Conservation (phyloP, 768 basidiomycete genomes). For the Lactarius pseudohatsudake region DNA sequence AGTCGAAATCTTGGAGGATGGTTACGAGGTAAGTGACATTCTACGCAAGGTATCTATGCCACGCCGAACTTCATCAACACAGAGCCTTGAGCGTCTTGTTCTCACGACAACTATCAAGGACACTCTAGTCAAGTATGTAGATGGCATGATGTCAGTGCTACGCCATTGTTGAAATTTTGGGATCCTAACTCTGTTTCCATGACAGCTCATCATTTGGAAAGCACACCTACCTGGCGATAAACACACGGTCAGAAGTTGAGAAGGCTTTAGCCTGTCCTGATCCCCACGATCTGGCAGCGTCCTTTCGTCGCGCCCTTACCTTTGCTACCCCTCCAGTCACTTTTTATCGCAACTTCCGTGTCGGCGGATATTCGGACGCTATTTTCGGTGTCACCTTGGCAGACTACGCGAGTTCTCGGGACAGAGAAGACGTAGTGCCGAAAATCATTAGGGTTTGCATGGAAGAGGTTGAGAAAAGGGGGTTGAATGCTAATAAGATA, state of each 20-base stretch:
- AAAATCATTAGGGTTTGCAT: constrained; percentile 81
- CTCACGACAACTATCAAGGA: constrained; percentile 60
- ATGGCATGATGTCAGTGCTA: constrained; percentile 67
- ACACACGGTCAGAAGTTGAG: constrained; percentile 59
- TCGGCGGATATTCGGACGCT: constrained; percentile 84
- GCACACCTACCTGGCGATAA: constrained; percentile 68
- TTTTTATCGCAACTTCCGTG: constrained; percentile 72
- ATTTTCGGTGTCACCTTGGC: constrained; percentile 87
- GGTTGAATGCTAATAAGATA: constrained; percentile 76
- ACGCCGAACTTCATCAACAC: constrained; percentile 3
- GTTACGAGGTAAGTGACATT: constrained; percentile 59
- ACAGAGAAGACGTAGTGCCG: constrained; percentile 70
- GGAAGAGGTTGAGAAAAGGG: constrained; percentile 77
- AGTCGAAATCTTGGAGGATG: constrained; percentile 78
- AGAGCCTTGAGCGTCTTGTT: constrained; percentile 82
- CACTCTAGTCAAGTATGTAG: constrained; percentile 69
- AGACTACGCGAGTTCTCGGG: constrained; percentile 84
- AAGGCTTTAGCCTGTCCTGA: constrained; percentile 73
- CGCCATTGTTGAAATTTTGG: background rate
- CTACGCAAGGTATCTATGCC: background rate
- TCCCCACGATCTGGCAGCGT: constrained; percentile 51
- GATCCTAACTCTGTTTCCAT: constrained; percentile 5
- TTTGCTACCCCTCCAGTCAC: constrained; percentile 68
- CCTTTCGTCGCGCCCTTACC: constrained; percentile 61
- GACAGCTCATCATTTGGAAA: constrained; percentile 76